Percentiles rank a stretch among this genome's conserved stretches.
These are phyloP conservation scores for Climacium dendroides DNA, from an alignment of 225 moss, liverwort and hornwort genomes.

Conservation along the genomic window DNA sequence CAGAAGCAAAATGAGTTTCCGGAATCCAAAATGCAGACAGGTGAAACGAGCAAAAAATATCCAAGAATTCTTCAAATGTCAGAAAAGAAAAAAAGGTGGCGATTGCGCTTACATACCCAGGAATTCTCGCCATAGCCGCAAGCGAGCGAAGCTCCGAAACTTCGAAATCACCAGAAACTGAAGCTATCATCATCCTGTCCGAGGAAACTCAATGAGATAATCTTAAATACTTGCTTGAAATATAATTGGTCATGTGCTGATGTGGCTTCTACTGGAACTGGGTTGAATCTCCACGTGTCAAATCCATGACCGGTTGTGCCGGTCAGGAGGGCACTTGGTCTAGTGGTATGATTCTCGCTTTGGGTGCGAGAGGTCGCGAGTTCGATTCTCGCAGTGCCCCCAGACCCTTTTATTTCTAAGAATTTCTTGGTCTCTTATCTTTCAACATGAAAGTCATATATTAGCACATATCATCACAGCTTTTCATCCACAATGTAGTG, in stretches of 20 bases:
- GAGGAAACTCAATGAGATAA: rapidly evolving
- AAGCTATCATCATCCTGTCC: too few relatives aligned
- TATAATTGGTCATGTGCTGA: rapidly evolving
- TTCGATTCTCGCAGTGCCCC: constrained; percentile 21
- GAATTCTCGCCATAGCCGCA: not conserved
- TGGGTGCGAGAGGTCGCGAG: constrained; percentile 11
- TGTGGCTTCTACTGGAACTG: too few relatives aligned
- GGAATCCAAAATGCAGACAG: not conserved
- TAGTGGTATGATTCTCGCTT: constrained; percentile 1
- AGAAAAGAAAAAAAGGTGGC: not conserved
- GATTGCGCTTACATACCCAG: not conserved
- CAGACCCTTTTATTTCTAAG: rapidly evolving
- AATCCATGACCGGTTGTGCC: too few relatives aligned
- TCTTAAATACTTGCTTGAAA: rapidly evolving
- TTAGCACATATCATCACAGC: too few relatives aligned
- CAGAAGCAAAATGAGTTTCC: not conserved
- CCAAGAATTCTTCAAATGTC: not conserved
- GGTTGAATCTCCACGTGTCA: too few relatives aligned
- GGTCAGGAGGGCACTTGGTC: constrained; percentile 5
- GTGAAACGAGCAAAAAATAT: not conserved
- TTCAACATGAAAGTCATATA: too few relatives aligned
- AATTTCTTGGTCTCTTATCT: too few relatives aligned
- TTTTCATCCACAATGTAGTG: too few relatives aligned
- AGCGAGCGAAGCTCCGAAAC: not conserved
- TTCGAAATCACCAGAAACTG: not conserved